Conservation (phyloP, 176 grass and related monocot genomes). For the Chloris gayana region DNA sequence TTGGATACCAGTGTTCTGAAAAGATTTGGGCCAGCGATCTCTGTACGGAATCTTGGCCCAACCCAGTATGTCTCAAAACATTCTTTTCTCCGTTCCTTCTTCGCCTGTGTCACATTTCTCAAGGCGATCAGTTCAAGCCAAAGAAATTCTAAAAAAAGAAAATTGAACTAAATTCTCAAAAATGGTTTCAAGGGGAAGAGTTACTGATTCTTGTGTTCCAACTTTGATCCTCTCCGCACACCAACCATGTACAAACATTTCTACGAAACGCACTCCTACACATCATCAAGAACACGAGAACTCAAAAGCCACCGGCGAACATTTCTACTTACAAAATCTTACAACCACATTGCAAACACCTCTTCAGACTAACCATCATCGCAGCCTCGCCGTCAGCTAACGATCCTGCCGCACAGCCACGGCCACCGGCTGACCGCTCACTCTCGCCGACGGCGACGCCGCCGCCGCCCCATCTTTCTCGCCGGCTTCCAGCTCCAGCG, state of each 20-base stretch:
- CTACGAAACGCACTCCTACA: not conserved
- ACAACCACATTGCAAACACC: not conserved
- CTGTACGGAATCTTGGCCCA: no score
- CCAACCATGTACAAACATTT: not conserved
- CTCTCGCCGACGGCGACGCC: not conserved
- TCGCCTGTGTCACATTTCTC: no score
- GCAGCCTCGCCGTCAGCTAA: not conserved
- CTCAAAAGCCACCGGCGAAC: not conserved
- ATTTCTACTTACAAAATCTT: not conserved
- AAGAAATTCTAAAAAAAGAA: no score
- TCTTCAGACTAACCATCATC: not conserved
- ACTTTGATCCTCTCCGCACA: no score
- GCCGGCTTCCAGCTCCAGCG: constrained; percentile 33
- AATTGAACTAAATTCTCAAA: no score
- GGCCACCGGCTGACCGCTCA: not conserved
- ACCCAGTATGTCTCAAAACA: no score
- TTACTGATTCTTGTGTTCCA: no score
- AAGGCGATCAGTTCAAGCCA: not conserved
- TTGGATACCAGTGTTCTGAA: no score
- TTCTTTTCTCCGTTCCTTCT: no score
- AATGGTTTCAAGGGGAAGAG: no score
- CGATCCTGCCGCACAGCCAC: not conserved
- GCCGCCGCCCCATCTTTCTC: not conserved
- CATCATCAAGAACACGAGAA: not conserved
- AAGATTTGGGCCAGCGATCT: no score